Evolutionary conservation across 305 asterid species (phyloP), one percentile per base, ranked within the genome.

Genomic region (Fraxinus floribunda): DNA sequence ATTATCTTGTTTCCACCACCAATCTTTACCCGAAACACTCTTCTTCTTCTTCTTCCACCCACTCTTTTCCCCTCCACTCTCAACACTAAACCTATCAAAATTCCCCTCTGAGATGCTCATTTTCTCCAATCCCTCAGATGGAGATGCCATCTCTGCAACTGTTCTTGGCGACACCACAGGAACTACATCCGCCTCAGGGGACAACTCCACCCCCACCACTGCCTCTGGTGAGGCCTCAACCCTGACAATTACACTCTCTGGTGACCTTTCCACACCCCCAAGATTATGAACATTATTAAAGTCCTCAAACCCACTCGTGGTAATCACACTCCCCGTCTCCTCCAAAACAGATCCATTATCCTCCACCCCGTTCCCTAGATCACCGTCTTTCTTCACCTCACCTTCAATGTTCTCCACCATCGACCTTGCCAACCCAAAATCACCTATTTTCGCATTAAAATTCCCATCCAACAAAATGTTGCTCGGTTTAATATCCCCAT

Each of bases 1-100:
- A 5, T 71, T 87, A 84, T 96, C 99, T 85, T 94, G 99, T 90
- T 96, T 96, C 99, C 99, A 96, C 99, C 99, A 96, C 99, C 99
- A 96, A 85, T 94, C 99, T 84, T 86, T 94, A 55, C 98, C 97
- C 0, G 97, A 73, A 75, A 88, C 15, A 76, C 94, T 92, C 87
- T 86, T 94, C 89, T 91, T 93, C 88, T 91, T 93, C 90, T 90
- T 93, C 86, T 89, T 96, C 91, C 85, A 84, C 82, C 80, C 87
- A 66, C 87, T 86, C 80, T 64, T 84, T 29, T 91, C 97, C 13
- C 90, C 90, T 62, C 88, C 93, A 83, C 95, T 94, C 20, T 86
- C 96, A 36, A 86, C 83, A 75, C 97, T 92, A 22, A 82, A 83
- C 88, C 85, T 81, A 81, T 94, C 98, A 22, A 90, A 86, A 87